phyloP scores from a whole-genome alignment of 1,284 basidiomycete species.

The Neonothopanus nambi region DNA sequence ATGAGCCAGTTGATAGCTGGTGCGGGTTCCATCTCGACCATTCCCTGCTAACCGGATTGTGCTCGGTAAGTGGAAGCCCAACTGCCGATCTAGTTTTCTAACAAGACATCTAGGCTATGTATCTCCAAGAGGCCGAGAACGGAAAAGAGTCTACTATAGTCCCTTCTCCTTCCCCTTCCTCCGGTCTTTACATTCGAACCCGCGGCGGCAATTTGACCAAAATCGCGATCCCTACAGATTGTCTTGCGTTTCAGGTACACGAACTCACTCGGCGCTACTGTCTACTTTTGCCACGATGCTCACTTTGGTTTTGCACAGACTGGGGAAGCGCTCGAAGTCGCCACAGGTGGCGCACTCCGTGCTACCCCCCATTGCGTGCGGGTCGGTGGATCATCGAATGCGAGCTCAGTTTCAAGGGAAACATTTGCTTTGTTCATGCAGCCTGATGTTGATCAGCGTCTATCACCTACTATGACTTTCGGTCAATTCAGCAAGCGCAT shows the following conservation, averaged over 20 bases:
- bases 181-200: slow-evolving; percentile 89
- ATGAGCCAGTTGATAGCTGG: slow-evolving; percentile 77
- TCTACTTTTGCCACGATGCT: not conserved
- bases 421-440: slow-evolving; percentile 93
- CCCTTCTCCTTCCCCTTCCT: slow-evolving; percentile 66
- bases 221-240: slow-evolving; percentile 80
- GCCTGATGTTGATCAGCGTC: slow-evolving; percentile 77
- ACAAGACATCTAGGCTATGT: slow-evolving; percentile 74
- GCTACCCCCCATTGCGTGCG: slow-evolving; percentile 93
- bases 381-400: slow-evolving; percentile 56
- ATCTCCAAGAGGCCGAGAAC: slow-evolving; percentile 48
- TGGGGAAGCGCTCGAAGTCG: slow-evolving; percentile 87
- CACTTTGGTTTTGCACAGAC: slow-evolving; percentile 47
- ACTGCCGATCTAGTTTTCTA: slow-evolving; percentile 34
- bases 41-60: slow-evolving; percentile 86
- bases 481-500: slow-evolving; percentile 86
- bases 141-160: slow-evolving; percentile 49
- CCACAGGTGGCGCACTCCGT: slow-evolving; percentile 72
- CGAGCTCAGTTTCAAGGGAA: slow-evolving; percentile 69
- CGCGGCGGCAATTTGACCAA: slow-evolving; percentile 75
- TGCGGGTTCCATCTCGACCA: slow-evolving; percentile 86
- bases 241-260: slow-evolving; percentile 73
- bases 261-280: not conserved
- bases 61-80: slow-evolving; percentile 54
- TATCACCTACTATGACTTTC: slow-evolving; percentile 75